Percentiles rank a stretch among this genome's conserved stretches.
Evolutionary conservation across 108 stramenopile species (phyloP).

Genomic region (Conticribra weissflogii): DNA sequence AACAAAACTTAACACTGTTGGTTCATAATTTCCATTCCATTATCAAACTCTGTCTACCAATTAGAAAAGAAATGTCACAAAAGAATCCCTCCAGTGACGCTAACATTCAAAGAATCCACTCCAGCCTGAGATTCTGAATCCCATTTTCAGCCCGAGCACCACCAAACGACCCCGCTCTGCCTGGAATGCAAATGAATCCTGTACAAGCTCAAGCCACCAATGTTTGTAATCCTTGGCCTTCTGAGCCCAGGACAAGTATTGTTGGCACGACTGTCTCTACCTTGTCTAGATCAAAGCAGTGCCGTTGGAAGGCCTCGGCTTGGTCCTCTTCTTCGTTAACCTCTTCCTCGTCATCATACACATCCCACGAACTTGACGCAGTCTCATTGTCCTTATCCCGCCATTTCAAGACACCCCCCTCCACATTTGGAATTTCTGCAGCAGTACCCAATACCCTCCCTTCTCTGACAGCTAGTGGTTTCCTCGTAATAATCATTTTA

Average conservation of each 20-base stretch:
- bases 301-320: too few relatives aligned
- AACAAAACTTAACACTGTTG: too few relatives aligned
- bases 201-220: conserved; percentile 87
- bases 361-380: conserved; percentile 18
- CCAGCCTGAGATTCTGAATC: conserved; percentile 37
- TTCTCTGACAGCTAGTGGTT: too few relatives aligned
- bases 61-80: conserved; percentile 27
- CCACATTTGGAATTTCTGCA: conserved; percentile 49
- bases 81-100: conserved; percentile 94
- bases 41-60: background rate
- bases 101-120: conserved; percentile 97
- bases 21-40: too few relatives aligned
- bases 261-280: conserved; percentile 65
- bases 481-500: too few relatives aligned
- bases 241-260: conserved; percentile 93
- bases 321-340: conserved; percentile 10
- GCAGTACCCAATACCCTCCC: conserved; percentile 91
- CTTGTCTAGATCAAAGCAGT: conserved; percentile 61
- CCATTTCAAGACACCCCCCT: background rate
- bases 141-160: conserved; percentile 38
- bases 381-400: background rate
- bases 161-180: conserved; percentile 36
- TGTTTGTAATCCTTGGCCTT: conserved; percentile 91
- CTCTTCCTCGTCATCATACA: conserved; percentile 12
- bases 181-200: conserved; percentile 88